Percentiles rank a stretch among this genome's conserved stretches.
These are phyloP conservation scores for Gynandropsis gynandra DNA, from an alignment of 345 rosid species.

Conservation along the genomic window DNA sequence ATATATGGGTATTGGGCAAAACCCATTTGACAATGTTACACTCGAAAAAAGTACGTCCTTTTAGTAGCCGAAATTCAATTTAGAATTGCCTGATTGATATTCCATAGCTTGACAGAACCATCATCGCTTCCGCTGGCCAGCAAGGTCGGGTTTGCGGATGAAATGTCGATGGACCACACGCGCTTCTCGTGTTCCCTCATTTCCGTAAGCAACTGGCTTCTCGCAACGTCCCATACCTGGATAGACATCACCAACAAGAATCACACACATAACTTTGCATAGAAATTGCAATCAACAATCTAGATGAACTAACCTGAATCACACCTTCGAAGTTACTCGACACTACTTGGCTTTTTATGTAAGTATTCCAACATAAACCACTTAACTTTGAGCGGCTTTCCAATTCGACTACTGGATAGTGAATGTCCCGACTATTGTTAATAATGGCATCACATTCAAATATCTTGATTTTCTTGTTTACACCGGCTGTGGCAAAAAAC, in stretches of 20 bases:
- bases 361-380: conserved; percentile 85
- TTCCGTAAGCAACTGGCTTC: conserved; percentile 69
- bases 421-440: conserved; percentile 62
- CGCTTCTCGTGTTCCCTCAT: conserved; percentile 91
- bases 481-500: conserved; percentile 90
- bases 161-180: conserved; percentile 88
- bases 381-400: conserved; percentile 75
- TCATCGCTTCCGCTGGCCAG: conserved; percentile 97
- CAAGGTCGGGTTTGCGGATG: conserved; percentile 86
- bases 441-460: conserved; percentile 71
- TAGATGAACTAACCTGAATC: conserved; percentile 58
- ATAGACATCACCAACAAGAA: not conserved
- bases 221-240: conserved; percentile 93
- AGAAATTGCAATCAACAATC: too few species aligned
- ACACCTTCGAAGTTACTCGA: conserved; percentile 98
- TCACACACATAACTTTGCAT: not conserved
- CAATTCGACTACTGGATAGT: conserved; percentile 93
- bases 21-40: too few species aligned
- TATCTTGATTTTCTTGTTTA: conserved; percentile 89
- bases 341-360: conserved; percentile 87
- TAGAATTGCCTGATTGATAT: conserved; percentile 99
- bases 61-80: conserved; percentile 74
- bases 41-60: conserved; percentile 34
- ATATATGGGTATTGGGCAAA: too few species aligned
- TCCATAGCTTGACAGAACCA: conserved; percentile 95